phyloP scores from a whole-genome alignment of 1,284 basidiomycete species.

The Cerrena zonata region DNA sequence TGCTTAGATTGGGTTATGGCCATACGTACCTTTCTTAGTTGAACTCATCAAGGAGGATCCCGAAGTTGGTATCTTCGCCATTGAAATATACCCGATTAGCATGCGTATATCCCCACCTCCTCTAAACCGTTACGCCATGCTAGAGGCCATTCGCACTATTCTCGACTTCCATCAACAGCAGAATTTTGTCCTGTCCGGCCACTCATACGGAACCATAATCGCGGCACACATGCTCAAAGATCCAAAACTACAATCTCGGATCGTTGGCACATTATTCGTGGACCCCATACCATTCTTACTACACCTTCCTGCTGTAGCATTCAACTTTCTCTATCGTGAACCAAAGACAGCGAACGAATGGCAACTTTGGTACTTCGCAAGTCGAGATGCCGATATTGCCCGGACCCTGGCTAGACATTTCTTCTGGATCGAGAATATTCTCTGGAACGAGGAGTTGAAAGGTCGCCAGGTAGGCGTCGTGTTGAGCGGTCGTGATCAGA shows the following conservation, averaged over 20 bases:
- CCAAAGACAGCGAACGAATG: conserved; percentile 54
- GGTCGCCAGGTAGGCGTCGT: conserved; percentile 33
- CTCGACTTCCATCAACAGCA: conserved; percentile 39
- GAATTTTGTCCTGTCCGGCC: conserved; percentile 43
- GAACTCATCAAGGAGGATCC: conserved; percentile 37
- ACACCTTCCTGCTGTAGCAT: conserved; percentile 54
- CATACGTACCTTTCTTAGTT: conserved; percentile 46
- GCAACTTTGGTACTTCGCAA: conserved; percentile 65
- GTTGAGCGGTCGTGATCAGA: conserved; percentile 52
- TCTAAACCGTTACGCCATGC: conserved; percentile 35
- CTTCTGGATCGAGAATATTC: conserved; percentile 57
- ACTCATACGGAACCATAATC: conserved; percentile 62
- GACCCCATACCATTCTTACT: conserved; percentile 63
- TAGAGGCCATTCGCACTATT: conserved; percentile 33
- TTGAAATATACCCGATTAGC: conserved; percentile 56
- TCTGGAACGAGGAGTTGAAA: conserved; percentile 55
- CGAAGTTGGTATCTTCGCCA: conserved; percentile 49
- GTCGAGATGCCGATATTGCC: conserved; percentile 56
- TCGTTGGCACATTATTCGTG: conserved; percentile 44
- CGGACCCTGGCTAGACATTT: conserved; percentile 53
- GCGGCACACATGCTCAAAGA: conserved; percentile 43
- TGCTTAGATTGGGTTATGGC: conserved; percentile 52
- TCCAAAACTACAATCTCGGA: conserved; percentile 24
- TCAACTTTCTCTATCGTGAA: conserved; percentile 58
- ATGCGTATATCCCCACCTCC: conserved; percentile 50